Percentiles rank a stretch among this genome's conserved stretches.
phyloP scores from a whole-genome alignment of 805 yeast species.

The Metschnikowia henanensis region DNA sequence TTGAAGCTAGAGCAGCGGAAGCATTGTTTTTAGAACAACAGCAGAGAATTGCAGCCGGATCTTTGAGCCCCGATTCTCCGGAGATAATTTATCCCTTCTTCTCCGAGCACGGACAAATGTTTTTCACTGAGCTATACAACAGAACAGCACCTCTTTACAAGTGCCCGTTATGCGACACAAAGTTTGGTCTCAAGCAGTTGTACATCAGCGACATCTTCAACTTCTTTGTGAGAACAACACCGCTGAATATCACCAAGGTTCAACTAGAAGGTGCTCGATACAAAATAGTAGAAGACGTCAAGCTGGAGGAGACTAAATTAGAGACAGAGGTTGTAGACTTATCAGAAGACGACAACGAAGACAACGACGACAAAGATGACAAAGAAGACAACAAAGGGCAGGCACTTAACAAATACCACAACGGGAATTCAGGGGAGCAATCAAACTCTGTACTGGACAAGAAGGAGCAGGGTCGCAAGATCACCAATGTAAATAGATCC shows the following conservation, averaged over 20 bases:
- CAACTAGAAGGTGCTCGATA: conserved; percentile 38
- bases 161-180: conserved; percentile 42
- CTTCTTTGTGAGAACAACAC: conserved; percentile 41
- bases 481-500: background rate
- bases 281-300: conserved; percentile 31
- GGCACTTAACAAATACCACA: too few relatives aligned
- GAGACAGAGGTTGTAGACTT: conserved; percentile 27
- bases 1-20: conserved; percentile 20
- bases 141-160: conserved; percentile 30
- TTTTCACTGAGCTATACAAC: conserved; percentile 15
- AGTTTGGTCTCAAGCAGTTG: conserved; percentile 34
- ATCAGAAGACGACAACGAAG: conserved; percentile 31
- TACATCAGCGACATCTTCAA: conserved; percentile 41
- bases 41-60: conserved; percentile 12
- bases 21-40: conserved; percentile 16
- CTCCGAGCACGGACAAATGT: conserved; percentile 22
- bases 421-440: too few relatives aligned
- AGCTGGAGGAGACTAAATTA: conserved; percentile 14
- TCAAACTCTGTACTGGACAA: background rate
- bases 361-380: conserved; percentile 8
- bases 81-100: conserved; percentile 16
- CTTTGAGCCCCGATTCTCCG: conserved; percentile 10
- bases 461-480: background rate
- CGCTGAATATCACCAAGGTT: conserved; percentile 31
- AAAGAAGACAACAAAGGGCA: too few relatives aligned